Base-by-base conservation (phyloP, 2,329 filamentous ascomycete genomes). In the Fusarium devonianum region DNA sequence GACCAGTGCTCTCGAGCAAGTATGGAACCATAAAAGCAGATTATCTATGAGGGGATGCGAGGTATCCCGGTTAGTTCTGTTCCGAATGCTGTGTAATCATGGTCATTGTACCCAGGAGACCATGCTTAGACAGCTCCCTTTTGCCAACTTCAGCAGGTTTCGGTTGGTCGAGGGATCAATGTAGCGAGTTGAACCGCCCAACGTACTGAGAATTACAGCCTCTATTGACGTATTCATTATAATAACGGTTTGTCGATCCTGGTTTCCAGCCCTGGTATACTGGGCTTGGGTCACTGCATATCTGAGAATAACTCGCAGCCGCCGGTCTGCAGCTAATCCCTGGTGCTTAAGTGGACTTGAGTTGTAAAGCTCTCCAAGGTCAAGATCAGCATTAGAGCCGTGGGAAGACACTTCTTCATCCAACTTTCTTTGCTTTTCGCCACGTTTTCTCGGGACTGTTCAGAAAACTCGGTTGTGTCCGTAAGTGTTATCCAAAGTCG, bases 341-440 rank as follows among this genome's bases (percentile, higher is more conserved):
- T 63, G 49, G 41, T 51, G 35, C 29, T 32, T 37, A 56, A 43
- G 49, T 57, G 47, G 64, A 51, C 56, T 55, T 49, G 30, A 41
- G 40, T 33, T 45, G 30, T 54, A 58, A 51, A 59, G 47, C 54
- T 59, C 49, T 45, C 50, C 63, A 58, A 56, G 28, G 54, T 56
- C 45, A 58, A 54, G 62, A 65, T 64, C 60, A 52, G 41, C 62
- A 54, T 45, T 58, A 36, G 47, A 47, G 53, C 42, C 50, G 55
- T 48, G 25, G 46, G 48, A 40, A 47, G 46, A 45, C 44, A 18
- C 56, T 53, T 62, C 51, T 33, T 42, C 57, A 48, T 34, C 45
- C 40, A 43, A 53, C 58, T 47, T 59, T 41, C 42, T 46, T 38
- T 43, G 37, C 49, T 52, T 38, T 43, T 40, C 22, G 41, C 44